phyloP scores from a whole-genome alignment of 148 eudicot genomes.

The Hydrangea macrophylla region DNA sequence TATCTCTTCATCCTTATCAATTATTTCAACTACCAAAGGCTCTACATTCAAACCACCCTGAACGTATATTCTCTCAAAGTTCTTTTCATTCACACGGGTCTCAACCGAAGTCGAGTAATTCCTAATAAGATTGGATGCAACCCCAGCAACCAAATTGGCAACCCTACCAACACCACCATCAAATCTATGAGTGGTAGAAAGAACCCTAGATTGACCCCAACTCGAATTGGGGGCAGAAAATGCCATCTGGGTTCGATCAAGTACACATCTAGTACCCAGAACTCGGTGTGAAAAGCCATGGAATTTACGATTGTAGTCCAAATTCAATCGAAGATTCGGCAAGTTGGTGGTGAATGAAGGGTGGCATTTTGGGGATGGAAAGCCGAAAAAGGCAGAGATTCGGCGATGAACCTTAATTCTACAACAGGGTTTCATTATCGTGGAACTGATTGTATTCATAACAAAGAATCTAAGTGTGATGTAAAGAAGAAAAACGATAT shows the following conservation, averaged over 20 bases:
- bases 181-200: slow-evolving; percentile 6
- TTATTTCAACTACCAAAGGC: slow-evolving; percentile 35
- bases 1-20: slow-evolving; percentile 14
- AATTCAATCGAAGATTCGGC: slow-evolving; percentile 14
- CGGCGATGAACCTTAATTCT: slow-evolving; percentile 28
- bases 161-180: slow-evolving; percentile 15
- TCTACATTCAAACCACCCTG: slow-evolving; percentile 30
- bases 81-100: slow-evolving; percentile 25
- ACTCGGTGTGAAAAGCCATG: slow-evolving; percentile 22
- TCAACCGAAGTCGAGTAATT: slow-evolving; percentile 34
- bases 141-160: slow-evolving; percentile 19
- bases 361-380: slow-evolving; percentile 17
- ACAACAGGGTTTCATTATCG: no score
- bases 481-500: no score
- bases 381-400: slow-evolving; percentile 20
- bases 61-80: slow-evolving; percentile 27
- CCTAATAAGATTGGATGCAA: slow-evolving; percentile 26
- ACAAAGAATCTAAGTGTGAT: no score
- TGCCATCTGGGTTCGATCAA: slow-evolving; percentile 19
- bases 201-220: slow-evolving; percentile 33
- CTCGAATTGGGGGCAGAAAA: slow-evolving; percentile 12
- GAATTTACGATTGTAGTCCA: slow-evolving; percentile 19
- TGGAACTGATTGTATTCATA: no score
- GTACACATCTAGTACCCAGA: slow-evolving; percentile 17
- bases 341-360: slow-evolving; percentile 6